A percentile compares a stretch with the other conserved stretches of the same genome.
Conservation (phyloP, 1,284 basidiomycete genomes). For the Entoloma clypeatum region DNA sequence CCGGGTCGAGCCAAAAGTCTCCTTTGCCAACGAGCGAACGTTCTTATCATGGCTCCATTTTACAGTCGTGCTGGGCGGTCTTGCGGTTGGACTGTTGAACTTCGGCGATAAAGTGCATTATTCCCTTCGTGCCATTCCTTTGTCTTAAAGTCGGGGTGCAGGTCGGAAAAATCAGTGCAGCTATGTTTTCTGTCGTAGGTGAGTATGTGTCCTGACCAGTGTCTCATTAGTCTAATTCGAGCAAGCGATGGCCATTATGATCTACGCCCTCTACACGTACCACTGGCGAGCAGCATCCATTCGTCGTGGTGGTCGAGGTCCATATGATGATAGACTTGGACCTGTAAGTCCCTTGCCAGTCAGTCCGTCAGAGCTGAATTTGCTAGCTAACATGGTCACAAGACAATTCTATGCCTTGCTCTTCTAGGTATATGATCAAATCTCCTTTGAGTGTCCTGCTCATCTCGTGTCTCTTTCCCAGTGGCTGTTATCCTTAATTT, state of each 20-base stretch:
- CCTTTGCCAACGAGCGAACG: slow-evolving; percentile 93
- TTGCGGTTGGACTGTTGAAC: slow-evolving; percentile 95
- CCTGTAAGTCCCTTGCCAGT: slow-evolving; percentile 32
- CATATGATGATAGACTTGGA: slow-evolving; percentile 95
- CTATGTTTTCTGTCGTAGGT: slow-evolving; percentile 91
- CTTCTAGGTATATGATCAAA: slow-evolving; percentile 60
- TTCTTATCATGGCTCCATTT: slow-evolving; percentile 97
- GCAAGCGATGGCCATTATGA: slow-evolving; percentile 93
- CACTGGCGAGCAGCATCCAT: slow-evolving; percentile 97
- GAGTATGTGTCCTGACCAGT: slow-evolving; percentile 35
- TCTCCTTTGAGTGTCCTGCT: slow-evolving; percentile 5
- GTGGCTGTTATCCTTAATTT: slow-evolving; percentile 91
- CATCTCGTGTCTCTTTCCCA: slow-evolving; percentile 27
- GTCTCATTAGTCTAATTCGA: slow-evolving; percentile 5
- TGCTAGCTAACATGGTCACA: slow-evolving; percentile 9
- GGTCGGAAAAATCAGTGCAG: slow-evolving; percentile 90
- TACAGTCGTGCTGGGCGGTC: slow-evolving; percentile 89
- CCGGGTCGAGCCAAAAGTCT: slow-evolving; percentile 91
- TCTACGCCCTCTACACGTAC: slow-evolving; percentile 93
- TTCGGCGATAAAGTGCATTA: slow-evolving; percentile 85
- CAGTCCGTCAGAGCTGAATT: slow-evolving; percentile 12
- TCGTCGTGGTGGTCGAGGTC: slow-evolving; percentile 85
- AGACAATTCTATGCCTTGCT: slow-evolving; percentile 86
- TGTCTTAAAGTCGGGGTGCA: slow-evolving; percentile 26
- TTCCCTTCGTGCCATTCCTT: neutral